Evolutionary conservation across 208 protist species (phyloP).

Genomic region (Acanthamoeba rhysodes): DNA sequence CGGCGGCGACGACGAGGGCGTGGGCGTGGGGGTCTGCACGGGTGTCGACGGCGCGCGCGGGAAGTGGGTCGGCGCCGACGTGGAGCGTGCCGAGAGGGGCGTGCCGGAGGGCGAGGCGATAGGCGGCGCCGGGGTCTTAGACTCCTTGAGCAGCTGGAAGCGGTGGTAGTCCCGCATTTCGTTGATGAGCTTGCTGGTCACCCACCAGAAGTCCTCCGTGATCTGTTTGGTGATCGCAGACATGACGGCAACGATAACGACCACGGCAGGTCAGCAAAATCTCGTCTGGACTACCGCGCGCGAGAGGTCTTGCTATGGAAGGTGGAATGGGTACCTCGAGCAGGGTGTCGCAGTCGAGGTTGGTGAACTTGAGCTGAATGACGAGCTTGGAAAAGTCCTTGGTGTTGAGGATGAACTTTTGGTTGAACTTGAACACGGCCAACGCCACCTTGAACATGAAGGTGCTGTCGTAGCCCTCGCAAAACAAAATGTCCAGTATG

Average conservation of each 20-base stretch:
- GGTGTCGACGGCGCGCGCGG: conserved; percentile 52
- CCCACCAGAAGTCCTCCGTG: conserved; percentile 65
- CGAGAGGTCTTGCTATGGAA: no score
- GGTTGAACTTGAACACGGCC: conserved; percentile 59
- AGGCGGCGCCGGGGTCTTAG: not conserved
- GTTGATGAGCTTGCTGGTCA: conserved; percentile 55
- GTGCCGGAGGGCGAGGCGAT: conserved; percentile 34
- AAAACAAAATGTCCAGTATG: conserved; percentile 67
- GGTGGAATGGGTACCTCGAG: not conserved
- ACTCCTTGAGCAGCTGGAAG: conserved; percentile 47
- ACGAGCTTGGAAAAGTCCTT: conserved; percentile 66
- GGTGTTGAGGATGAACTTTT: conserved; percentile 67
- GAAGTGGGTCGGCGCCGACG: conserved; percentile 59
- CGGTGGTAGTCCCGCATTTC: conserved; percentile 74
- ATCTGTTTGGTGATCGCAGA: conserved; percentile 16
- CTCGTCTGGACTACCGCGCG: not conserved
- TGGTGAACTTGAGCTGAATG: conserved; percentile 63
- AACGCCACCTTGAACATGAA: conserved; percentile 72
- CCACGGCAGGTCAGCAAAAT: no score
- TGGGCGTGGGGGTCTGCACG: conserved; percentile 61
- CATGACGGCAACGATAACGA: not conserved
- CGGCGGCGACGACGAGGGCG: conserved; percentile 56
- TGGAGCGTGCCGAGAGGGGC: conserved; percentile 2
- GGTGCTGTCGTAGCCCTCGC: conserved; percentile 48
- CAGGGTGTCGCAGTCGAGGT: conserved; percentile 70